Evolutionary conservation across 163 green algal species (phyloP), one percentile per base, ranked within the genome.

Genomic region (Chloroidium sp.): DNA sequence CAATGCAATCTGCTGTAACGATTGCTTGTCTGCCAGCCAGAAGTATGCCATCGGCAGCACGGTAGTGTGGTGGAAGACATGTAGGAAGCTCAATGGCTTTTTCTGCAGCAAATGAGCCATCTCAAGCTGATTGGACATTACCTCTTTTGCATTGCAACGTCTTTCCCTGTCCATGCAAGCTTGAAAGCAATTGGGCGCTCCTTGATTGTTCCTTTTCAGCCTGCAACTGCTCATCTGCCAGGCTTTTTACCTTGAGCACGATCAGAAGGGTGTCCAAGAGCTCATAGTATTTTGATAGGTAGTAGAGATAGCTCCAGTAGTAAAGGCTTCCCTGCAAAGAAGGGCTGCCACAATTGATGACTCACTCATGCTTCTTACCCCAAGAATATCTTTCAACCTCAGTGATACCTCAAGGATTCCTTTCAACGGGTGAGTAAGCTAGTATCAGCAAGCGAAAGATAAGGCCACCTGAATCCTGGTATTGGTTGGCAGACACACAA

Each of bases 231-330:
- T n/a, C 6, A 36, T 36, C 36, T 36, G 36, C 36, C 36, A 36
- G 36, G 36, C 36, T 36, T 3, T 14, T 80, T 62, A 64, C 82
- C 82, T 86, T 90, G 60, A 91, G 69, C 10, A 86, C 82, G 36
- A 93, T 81, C 13, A 93, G 83, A 14, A 91, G 62, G 1, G 89
- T 93, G 78, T 93, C 89, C 13, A 93, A n/a, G 4, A 90, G 79
- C 79, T 93, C 89, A 76, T 91, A 92, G 69, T 85, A 92, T 75
- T 93, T 93, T 61, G 80, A 87, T 1, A 92, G 77, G 82, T 92
- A 92, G 81, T 92, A 91, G 1, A 88, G 64, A 79, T 92, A 92
- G 57, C 78, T 85, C 86, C 86, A 90, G 72, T 89, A 92, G 76
- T 82, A 92, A 1, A 92, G 72, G 2, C 69, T 60, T 2, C 88